Conservation (phyloP, 2,329 filamentous ascomycete genomes). For the Phoma sp. region DNA sequence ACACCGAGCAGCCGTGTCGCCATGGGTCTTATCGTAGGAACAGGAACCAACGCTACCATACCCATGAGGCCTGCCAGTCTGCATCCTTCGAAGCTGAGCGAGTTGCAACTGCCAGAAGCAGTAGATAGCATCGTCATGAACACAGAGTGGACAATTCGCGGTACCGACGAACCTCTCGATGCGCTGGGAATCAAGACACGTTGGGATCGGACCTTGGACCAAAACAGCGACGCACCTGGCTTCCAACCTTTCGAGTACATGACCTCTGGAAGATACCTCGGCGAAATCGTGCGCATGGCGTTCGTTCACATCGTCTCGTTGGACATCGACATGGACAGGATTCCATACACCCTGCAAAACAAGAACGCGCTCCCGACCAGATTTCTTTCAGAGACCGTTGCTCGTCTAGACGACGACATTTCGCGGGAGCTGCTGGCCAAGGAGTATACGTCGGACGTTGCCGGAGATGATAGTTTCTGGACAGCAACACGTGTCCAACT, state of each 20-base stretch:
- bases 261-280: slow-evolving; percentile 79
- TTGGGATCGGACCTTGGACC: slow-evolving; percentile 74
- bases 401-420: slow-evolving; percentile 44
- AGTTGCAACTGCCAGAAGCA: slow-evolving; percentile 37
- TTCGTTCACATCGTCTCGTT: slow-evolving; percentile 64
- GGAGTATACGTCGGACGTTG: slow-evolving; percentile 61
- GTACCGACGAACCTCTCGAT: slow-evolving; percentile 71
- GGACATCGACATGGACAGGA: slow-evolving; percentile 35
- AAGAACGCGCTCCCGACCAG: slow-evolving; percentile 72
- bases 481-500: slow-evolving; percentile 63
- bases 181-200: slow-evolving; percentile 68
- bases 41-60: slow-evolving; percentile 81
- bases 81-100: slow-evolving; percentile 65
- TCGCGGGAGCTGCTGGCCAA: slow-evolving; percentile 53
- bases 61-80: slow-evolving; percentile 70
- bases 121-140: slow-evolving; percentile 77
- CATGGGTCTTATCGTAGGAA: slow-evolving; percentile 84
- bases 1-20: slow-evolving; percentile 67
- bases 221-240: slow-evolving; percentile 70
- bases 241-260: slow-evolving; percentile 87
- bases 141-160: slow-evolving; percentile 84
- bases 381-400: slow-evolving; percentile 74
- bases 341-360: slow-evolving; percentile 64
- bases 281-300: slow-evolving; percentile 75
- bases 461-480: slow-evolving; percentile 57